Percentiles rank a stretch among this genome's conserved stretches.
Evolutionary conservation across 1,284 basidiomycete species (phyloP).

Genomic region (Sphaerobolus stellatus): DNA sequence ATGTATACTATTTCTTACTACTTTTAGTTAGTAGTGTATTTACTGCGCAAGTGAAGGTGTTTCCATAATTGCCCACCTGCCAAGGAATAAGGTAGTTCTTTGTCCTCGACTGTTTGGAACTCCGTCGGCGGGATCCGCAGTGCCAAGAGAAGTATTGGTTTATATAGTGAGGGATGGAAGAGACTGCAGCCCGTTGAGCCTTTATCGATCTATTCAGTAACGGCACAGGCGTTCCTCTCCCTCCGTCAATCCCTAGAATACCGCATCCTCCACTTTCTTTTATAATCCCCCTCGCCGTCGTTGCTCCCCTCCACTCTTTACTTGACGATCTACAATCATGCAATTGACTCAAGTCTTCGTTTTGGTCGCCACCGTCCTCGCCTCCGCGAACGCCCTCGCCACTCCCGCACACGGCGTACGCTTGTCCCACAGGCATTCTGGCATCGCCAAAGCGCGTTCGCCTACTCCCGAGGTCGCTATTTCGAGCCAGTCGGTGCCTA

Average conservation of each 20-base stretch:
- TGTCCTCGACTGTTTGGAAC: too few relatives aligned
- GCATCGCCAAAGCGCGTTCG: slow-evolving; percentile 27
- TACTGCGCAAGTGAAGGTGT: too few relatives aligned
- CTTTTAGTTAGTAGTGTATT: neutral
- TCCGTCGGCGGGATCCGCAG: too few relatives aligned
- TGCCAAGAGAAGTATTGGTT: too few relatives aligned
- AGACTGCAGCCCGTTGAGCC: neutral
- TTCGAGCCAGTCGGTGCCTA: slow-evolving; percentile 22
- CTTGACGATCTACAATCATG: neutral
- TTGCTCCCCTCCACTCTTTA: neutral
- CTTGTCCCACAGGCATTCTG: slow-evolving; percentile 25
- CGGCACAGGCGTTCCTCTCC: slow-evolving; percentile 15
- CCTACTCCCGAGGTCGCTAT: slow-evolving; percentile 31
- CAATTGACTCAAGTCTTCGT: too few relatives aligned
- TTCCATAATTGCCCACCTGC: too few relatives aligned
- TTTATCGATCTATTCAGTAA: neutral
- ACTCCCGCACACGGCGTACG: slow-evolving; percentile 46
- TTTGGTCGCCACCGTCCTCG: slow-evolving; percentile 33
- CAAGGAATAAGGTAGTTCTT: too few relatives aligned
- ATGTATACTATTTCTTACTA: neutral
- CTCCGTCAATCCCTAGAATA: slow-evolving; percentile 13
- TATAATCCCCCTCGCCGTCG: slow-evolving; percentile 10
- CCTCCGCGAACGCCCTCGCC: slow-evolving; percentile 45
- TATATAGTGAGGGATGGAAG: too few relatives aligned
- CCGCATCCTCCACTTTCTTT: slow-evolving; percentile 18